Conservation (phyloP, 2,329 filamentous ascomycete genomes). For the Paracoccidioides lutzii region DNA sequence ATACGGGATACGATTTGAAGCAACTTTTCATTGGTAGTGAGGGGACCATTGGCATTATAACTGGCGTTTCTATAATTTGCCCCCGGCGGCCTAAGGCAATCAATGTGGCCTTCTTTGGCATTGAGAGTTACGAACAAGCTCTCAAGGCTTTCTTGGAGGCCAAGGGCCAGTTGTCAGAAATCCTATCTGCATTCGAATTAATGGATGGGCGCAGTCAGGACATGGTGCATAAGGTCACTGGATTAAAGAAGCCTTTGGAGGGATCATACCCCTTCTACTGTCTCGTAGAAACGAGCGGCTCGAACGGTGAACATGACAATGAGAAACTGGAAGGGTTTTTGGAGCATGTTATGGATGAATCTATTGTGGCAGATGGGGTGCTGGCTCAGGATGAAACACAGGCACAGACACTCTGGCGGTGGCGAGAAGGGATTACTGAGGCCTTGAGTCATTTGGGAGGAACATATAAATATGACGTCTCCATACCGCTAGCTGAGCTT, state of each 20-base stretch:
- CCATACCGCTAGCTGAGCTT: slow-evolving; percentile 76
- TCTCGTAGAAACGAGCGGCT: slow-evolving; percentile 89
- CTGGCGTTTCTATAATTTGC: slow-evolving; percentile 76
- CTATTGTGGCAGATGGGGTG: slow-evolving; percentile 78
- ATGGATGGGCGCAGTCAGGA: slow-evolving; percentile 82
- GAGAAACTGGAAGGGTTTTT: slow-evolving; percentile 85
- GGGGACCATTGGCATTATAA: slow-evolving; percentile 90
- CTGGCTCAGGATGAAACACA: slow-evolving; percentile 91
- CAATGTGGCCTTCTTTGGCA: slow-evolving; percentile 88
- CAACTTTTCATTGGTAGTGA: slow-evolving; percentile 94
- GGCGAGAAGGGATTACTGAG: slow-evolving; percentile 88
- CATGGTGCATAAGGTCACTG: slow-evolving; percentile 60
- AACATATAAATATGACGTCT: slow-evolving; percentile 97
- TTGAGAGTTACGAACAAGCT: slow-evolving; percentile 81
- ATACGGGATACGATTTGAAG: slow-evolving; percentile 95
- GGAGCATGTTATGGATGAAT: slow-evolving; percentile 79
- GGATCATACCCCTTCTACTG: slow-evolving; percentile 87
- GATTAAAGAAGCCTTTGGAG: slow-evolving; percentile 68
- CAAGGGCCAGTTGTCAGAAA: slow-evolving; percentile 82
- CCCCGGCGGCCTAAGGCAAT: slow-evolving; percentile 76
- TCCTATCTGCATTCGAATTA: slow-evolving; percentile 91
- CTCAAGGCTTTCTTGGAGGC: slow-evolving; percentile 77
- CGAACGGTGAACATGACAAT: slow-evolving; percentile 82
- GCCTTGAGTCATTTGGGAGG: slow-evolving; percentile 79
- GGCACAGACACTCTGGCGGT: slow-evolving; percentile 70